These are phyloP conservation scores for Leccinum holopus DNA, from an alignment of 1,284 basidiomycete species.

Conservation along the genomic window DNA sequence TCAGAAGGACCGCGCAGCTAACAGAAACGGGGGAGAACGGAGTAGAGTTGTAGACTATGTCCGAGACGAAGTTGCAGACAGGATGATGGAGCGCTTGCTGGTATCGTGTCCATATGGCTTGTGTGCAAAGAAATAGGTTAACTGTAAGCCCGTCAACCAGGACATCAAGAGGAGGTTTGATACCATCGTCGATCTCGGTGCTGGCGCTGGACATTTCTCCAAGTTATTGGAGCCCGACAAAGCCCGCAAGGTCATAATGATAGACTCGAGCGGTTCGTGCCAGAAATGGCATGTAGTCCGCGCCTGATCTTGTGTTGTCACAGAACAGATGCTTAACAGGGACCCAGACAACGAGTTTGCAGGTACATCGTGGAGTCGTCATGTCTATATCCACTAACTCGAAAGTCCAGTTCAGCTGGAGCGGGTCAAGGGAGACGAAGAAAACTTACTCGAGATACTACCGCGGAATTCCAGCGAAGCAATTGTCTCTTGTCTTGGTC, in stretches of 20 bases:
- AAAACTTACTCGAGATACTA: slow-evolving; percentile 64
- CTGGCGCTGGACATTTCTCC: slow-evolving; percentile 94
- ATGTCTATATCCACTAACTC: slow-evolving; percentile 6
- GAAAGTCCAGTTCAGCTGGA: slow-evolving; percentile 62
- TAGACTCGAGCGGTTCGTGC: slow-evolving; percentile 80
- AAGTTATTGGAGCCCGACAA: slow-evolving; percentile 76
- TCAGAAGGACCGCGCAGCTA: slow-evolving; percentile 79
- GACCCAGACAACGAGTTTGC: slow-evolving; percentile 76
- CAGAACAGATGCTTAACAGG: slow-evolving; percentile 66
- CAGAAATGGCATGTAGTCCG: neutral
- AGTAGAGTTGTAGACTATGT: slow-evolving; percentile 91
- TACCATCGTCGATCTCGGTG: slow-evolving; percentile 84
- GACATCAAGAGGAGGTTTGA: slow-evolving; percentile 89
- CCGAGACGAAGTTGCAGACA: slow-evolving; percentile 86
- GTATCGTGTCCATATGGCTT: slow-evolving; percentile 37
- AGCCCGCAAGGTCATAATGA: slow-evolving; percentile 78
- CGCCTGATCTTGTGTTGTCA: slow-evolving; percentile 10
- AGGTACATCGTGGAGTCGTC: slow-evolving; percentile 42
- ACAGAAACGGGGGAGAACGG: slow-evolving; percentile 52
- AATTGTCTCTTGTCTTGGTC: slow-evolving; percentile 84
- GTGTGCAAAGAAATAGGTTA: slow-evolving; percentile 3
- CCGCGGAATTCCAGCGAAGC: slow-evolving; percentile 83
- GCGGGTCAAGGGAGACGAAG: slow-evolving; percentile 77
- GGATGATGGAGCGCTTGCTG: slow-evolving; percentile 86
- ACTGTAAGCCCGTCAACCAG: slow-evolving; percentile 41